Evolutionary conservation across 2,329 filamentous ascomycete species (phyloP).

Genomic region (Lizonia empirigonia): DNA sequence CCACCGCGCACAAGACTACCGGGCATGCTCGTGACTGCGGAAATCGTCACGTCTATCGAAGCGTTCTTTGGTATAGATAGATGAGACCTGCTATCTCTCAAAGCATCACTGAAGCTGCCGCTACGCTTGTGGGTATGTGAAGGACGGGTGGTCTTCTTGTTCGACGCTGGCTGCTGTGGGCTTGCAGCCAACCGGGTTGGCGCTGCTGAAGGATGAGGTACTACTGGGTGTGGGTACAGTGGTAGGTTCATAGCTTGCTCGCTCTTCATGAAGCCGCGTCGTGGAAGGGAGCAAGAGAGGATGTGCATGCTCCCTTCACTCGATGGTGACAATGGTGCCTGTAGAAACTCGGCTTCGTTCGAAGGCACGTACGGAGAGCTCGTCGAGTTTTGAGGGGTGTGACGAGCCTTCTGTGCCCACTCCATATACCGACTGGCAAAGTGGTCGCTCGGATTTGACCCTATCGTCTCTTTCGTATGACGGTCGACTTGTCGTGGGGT

Average conservation of each 20-base stretch:
- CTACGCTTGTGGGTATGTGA: slow-evolving; percentile 74
- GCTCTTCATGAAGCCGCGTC: slow-evolving; percentile 46
- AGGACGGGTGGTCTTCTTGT: slow-evolving; percentile 35
- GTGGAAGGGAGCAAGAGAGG: slow-evolving; percentile 65
- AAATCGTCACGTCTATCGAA: slow-evolving; percentile 50
- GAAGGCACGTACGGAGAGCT: slow-evolving; percentile 44
- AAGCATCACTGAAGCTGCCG: slow-evolving; percentile 83
- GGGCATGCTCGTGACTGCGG: slow-evolving; percentile 70
- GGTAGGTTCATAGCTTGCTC: slow-evolving; percentile 48
- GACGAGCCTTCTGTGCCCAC: slow-evolving; percentile 45
- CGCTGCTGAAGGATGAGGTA: slow-evolving; percentile 34
- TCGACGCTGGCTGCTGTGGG: slow-evolving; percentile 35
- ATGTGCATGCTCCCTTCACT: slow-evolving; percentile 62
- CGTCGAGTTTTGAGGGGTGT: slow-evolving; percentile 46
- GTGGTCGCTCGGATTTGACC: slow-evolving; percentile 47
- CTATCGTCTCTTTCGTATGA: slow-evolving; percentile 42
- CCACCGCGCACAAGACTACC: slow-evolving; percentile 89
- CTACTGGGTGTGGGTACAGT: slow-evolving; percentile 48
- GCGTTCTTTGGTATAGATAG: slow-evolving; percentile 56
- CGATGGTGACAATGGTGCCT: slow-evolving; percentile 51
- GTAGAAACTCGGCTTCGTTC: slow-evolving; percentile 37
- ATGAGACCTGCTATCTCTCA: slow-evolving; percentile 69
- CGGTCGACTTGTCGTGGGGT: slow-evolving; percentile 34
- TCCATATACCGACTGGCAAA: slow-evolving; percentile 48
- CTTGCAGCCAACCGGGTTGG: slow-evolving; percentile 38